These are phyloP conservation scores for Pythium utonaiense DNA, from an alignment of 352 stramenopile species.

Conservation along the genomic window DNA sequence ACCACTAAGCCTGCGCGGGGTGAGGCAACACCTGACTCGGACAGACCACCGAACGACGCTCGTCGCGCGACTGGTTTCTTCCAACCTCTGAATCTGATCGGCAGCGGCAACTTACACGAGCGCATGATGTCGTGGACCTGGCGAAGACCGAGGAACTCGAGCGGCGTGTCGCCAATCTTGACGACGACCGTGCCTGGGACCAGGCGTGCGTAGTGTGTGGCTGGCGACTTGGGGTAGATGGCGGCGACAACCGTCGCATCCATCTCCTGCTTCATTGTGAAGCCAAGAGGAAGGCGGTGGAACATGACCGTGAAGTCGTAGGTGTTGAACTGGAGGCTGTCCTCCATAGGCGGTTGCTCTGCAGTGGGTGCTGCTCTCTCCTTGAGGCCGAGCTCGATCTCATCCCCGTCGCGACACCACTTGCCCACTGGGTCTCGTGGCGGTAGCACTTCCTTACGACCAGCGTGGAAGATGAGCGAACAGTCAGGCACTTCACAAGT, in stretches of 20 bases:
- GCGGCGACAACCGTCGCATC: slow-evolving; percentile 76
- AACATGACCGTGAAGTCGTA: slow-evolving; percentile 79
- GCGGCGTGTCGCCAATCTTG: slow-evolving; percentile 53
- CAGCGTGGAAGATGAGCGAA: slow-evolving; percentile 67
- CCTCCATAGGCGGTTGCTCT: slow-evolving; percentile 4
- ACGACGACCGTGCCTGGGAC: slow-evolving; percentile 67
- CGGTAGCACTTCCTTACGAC: slow-evolving; percentile 51
- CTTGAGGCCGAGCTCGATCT: slow-evolving; percentile 58
- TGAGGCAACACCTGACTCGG: background rate
- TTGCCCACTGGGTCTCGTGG: slow-evolving; percentile 42
- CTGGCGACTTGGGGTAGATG: slow-evolving; percentile 78
- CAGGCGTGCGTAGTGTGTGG: slow-evolving; percentile 71
- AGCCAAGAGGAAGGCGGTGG: slow-evolving; percentile 80
- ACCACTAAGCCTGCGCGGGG: background rate
- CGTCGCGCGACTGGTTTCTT: slow-evolving; percentile 23
- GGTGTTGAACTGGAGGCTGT: slow-evolving; percentile 24
- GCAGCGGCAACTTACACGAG: slow-evolving; percentile 61
- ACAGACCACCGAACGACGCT: background rate
- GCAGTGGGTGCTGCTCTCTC: background rate
- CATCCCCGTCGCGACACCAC: slow-evolving; percentile 50
- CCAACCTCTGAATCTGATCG: slow-evolving; percentile 59
- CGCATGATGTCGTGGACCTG: slow-evolving; percentile 85
- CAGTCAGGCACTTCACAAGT: slow-evolving; percentile 70
- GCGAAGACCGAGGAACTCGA: slow-evolving; percentile 65
- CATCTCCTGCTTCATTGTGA: slow-evolving; percentile 80